Conservation (phyloP, 345 rosid species). For the Populus davidiana region DNA sequence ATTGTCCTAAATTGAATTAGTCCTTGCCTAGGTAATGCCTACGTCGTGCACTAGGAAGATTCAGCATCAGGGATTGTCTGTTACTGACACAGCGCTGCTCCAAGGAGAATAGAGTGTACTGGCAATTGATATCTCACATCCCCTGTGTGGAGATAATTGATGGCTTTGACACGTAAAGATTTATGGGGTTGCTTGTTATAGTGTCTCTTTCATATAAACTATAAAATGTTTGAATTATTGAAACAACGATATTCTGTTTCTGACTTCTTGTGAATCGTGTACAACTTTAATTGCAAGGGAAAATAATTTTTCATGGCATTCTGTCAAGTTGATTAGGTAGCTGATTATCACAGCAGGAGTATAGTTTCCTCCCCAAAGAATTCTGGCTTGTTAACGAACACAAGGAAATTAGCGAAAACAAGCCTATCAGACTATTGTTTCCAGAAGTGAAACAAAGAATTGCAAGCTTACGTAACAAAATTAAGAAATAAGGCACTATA, state of each 20-base stretch:
- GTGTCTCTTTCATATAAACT: background rate
- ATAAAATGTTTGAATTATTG: background rate
- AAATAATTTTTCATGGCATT: background rate
- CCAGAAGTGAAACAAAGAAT: no score
- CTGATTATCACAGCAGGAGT: background rate
- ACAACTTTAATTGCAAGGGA: background rate
- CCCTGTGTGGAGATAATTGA: constrained; percentile 19
- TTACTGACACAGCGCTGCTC: constrained; percentile 10
- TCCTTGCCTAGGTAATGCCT: constrained; percentile 17
- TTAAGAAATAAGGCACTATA: no score
- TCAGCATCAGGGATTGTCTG: constrained; percentile 17
- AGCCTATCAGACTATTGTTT: no score
- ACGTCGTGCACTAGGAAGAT: constrained; percentile 17
- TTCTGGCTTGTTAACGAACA: background rate
- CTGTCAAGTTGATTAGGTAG: background rate
- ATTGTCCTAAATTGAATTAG: constrained; percentile 16
- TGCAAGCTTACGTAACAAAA: no score
- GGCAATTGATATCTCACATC: constrained; percentile 22
- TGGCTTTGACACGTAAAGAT: background rate
- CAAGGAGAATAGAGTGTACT: constrained; percentile 15
- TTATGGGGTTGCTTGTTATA: background rate
- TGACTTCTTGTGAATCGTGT: background rate
- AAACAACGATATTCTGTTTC: no score
- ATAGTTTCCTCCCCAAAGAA: background rate
- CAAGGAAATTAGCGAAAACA: no score